A percentile compares a stretch with the other conserved stretches of the same genome.
phyloP scores from a whole-genome alignment of 23 red algal species.

The Pyropia haitanensis region DNA sequence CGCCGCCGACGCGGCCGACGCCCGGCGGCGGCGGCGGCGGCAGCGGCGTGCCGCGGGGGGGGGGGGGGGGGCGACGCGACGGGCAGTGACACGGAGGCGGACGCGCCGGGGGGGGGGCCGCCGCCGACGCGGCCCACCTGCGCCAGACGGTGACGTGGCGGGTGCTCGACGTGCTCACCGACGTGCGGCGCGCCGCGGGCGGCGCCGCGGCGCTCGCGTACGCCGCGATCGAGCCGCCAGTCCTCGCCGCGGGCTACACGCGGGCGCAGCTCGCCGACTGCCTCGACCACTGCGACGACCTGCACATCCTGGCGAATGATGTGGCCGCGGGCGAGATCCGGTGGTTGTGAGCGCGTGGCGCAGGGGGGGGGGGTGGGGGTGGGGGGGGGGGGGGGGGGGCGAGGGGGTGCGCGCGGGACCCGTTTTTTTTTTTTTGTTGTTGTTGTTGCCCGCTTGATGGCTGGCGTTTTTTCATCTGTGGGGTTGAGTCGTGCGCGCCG shows the following conservation, averaged over 20 bases:
- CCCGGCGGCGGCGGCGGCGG: slow-evolving; percentile 10
- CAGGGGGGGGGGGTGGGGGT: no score
- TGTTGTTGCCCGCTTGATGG: no score
- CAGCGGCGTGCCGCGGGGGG: slow-evolving; percentile 9
- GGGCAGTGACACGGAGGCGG: slow-evolving; percentile 6
- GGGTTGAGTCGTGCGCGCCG: no score
- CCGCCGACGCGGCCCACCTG: slow-evolving; percentile 5
- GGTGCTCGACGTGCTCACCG: slow-evolving; percentile 29
- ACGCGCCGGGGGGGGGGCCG: slow-evolving; percentile 7
- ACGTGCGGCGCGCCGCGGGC: slow-evolving; percentile 28
- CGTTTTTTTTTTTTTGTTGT: no score
- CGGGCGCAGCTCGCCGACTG: slow-evolving; percentile 47
- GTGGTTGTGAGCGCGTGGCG: slow-evolving; percentile 9
- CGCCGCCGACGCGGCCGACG: slow-evolving; percentile 5
- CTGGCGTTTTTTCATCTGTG: no score
- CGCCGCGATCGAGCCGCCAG: slow-evolving; percentile 27
- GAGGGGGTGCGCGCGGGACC: no score
- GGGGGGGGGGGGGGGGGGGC: no score
- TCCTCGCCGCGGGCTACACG: slow-evolving; percentile 33
- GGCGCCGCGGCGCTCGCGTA: slow-evolving; percentile 28
- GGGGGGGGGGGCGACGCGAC: not conserved
- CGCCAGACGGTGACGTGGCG: slow-evolving; percentile 26
- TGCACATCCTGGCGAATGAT: slow-evolving; percentile 65
- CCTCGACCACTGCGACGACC: slow-evolving; percentile 66
- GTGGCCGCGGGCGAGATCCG: slow-evolving; percentile 39